Evolutionary conservation across 2,329 filamentous ascomycete genomes (phyloP), one percentile per base, ranked within the genome.

Genomic region (Cladosporium cucumerinum): DNA sequence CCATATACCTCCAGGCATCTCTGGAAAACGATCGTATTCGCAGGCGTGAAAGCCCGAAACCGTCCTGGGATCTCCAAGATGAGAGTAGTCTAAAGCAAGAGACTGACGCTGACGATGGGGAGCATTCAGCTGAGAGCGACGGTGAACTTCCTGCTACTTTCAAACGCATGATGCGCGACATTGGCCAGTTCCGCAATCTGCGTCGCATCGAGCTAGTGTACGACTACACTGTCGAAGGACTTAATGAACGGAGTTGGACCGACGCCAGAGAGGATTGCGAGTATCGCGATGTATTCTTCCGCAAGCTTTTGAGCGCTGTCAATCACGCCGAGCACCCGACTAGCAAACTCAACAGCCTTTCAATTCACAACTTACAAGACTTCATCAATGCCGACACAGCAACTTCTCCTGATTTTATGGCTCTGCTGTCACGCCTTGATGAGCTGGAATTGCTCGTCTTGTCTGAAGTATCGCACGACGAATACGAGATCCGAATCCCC

Each of bases 341-440:
- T 11, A 51, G 11, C 30, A 66, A 65, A 23, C 48, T 72, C 5
- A 46, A 67, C 11, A 65, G 51, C 12, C 59, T 75, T 1, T 66
- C 67, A 0, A 67, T 75, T 43, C 65, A 69, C n/a, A 72, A 75
- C 30, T 28, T 75, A n/a, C 72, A 74, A 61, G 70, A 73, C 43
- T 55, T 60, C 6, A 59, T 65, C 0, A 32, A 65, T 10, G 60
- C 65, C 5, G 23, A 6, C 0, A 51, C 71, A 3, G 69, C 66
- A 57, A 62, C 66, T 0, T 69, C 63, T 0, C 52, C 48, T 3
- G 49, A 66, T n/a, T 75, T 74, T 54, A 26, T 51, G 16, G n/a
- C 55, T 1, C 62, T 74, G 25, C 43, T 69, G 23, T 54, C 64
- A 12, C 48, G 60, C 4, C n/a, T 74, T 2, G 66, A 66, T 21